Evolutionary conservation across 257 asterid species (phyloP).

Genomic region (Cordia subcordata): DNA sequence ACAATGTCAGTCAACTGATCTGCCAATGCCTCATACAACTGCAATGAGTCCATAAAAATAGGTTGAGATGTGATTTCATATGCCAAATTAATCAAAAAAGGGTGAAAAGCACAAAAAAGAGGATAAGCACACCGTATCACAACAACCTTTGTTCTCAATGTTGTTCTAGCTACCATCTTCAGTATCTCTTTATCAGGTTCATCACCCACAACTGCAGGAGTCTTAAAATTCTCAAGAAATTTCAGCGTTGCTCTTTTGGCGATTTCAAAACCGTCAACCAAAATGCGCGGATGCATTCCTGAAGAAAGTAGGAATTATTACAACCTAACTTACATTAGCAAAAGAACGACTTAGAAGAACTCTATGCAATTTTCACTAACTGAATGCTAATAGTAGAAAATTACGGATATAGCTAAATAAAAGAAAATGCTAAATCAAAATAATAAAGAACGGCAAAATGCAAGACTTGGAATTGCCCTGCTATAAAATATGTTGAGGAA

Average conservation of each 20-base stretch:
- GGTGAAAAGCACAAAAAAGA: not conserved
- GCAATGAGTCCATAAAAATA: constrained; percentile 17
- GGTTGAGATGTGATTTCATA: constrained; percentile 3
- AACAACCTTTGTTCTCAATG: constrained; percentile 88
- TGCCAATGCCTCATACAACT: constrained; percentile 90
- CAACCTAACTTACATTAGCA: too few species aligned
- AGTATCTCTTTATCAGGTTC: constrained; percentile 95
- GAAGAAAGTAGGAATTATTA: constrained; percentile 15
- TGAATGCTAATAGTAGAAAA: too few species aligned
- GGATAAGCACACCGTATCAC: not conserved
- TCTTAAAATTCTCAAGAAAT: constrained; percentile 90
- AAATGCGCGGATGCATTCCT: constrained; percentile 99
- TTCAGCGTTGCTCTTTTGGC: constrained; percentile 90
- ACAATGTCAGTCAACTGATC: constrained; percentile 90
- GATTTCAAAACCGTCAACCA: constrained; percentile 95
- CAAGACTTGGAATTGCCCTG: too few species aligned
- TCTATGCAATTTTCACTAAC: too few species aligned
- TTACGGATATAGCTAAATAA: too few species aligned
- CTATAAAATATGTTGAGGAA: too few species aligned
- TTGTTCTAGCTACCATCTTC: constrained; percentile 97
- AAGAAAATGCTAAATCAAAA: too few species aligned
- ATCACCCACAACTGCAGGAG: constrained; percentile 83
- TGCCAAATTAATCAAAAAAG: too few species aligned
- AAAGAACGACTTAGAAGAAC: too few species aligned
- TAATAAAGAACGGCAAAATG: too few species aligned